Base-by-base conservation (phyloP, 768 basidiomycete genomes). In the Mycena venus region DNA sequence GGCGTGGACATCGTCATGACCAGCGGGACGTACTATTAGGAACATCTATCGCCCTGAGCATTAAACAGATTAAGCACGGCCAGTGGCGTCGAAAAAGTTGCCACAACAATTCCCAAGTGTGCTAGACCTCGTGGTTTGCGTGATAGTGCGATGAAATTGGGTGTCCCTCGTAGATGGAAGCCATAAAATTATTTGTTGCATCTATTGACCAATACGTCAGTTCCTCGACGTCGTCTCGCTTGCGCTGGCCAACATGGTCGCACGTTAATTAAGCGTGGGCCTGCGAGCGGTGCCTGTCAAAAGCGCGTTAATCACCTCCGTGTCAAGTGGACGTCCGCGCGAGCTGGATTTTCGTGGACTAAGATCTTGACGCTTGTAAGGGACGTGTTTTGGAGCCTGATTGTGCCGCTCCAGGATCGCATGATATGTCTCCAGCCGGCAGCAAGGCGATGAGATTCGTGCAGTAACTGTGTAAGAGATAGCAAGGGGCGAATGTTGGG, bases 191-290 rank as follows among this genome's bases (percentile, higher is more conserved):
- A 9, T 9, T 8, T 27, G 25, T 5, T 23, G 9, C 49, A 27
- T 27, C 49, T n/a, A n/a, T n/a, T n/a, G n/a, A n/a, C n/a, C n/a
- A n/a, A n/a, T n/a, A n/a, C n/a, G n/a, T n/a, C n/a, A n/a, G n/a
- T n/a, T n/a, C n/a, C n/a, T n/a, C n/a, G 36, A 38, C 36, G 14
- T 55, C 36, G 23, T 25, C 58, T n/a, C 34, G 8, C 36, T 9
- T 25, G n/a, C 58, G 11, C 9, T 8, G n/a, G n/a, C 32, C 58
- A 12, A 14, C n/a, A 62, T 38, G 59, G 36, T 61, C 61, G 25
- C 42, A 42, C 40, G 42, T 62, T 62, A 62, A 62, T 44, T 42
- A 44, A 62, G 61, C 61, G 42, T 62, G 36, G 38, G 17, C 55
- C 14, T 58, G 31, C 29, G 8, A 27, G 55, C 55, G 55, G 58